Base-by-base conservation (phyloP, 2,329 filamentous ascomycete genomes). In the Penicillium palitans region DNA sequence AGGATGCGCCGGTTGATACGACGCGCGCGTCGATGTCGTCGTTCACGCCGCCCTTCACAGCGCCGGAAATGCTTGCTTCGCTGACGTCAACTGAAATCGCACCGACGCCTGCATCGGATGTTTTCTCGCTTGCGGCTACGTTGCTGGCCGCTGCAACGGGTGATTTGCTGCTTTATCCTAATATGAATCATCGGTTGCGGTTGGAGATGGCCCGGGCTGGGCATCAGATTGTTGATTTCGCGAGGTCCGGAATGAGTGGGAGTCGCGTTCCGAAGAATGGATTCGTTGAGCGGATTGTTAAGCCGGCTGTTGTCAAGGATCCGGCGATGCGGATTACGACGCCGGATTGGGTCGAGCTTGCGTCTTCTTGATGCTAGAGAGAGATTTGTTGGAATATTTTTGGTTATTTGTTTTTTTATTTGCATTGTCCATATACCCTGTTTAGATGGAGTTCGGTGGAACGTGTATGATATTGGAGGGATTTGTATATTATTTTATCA, bases 41-140 rank as follows among this genome's bases (percentile, higher is more conserved):
- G 2, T 64, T 79, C 17, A 80, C 78, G 5, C 75, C 75, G 1
- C 77, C 77, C 1, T 80, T 79, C 51, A 74, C 78, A 1, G 78
- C 78, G 4, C 78, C 78, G 0, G 78, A 80, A 52, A 68, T 80
- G 6, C 71, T 80, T 4, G 61, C 70, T 13, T 72, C 76, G 6
- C 59, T 78, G 24, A 73, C 66, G 6, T 72, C 76, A 2, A 68
- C 72, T 1, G 70, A 68, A 13, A 66, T 68, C 0, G 62, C 66
- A 1, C 72, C 76, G 6, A 77, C 76, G 0, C 68, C 74, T 1
- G 70, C 74, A 2, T 77, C 77, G 10, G 78, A 80, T 59, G 72
- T 80, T 1, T 80, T 80, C 57, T 79, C 78, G 0, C 70, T 80
- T 3, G 78, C 77, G 6, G 73, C 79, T 13, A 80, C 77, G 6